A percentile compares a stretch with the other conserved stretches of the same genome.
These are phyloP conservation scores for Leccinum subatratum DNA, from an alignment of 1,284 basidiomycete genomes.

Conservation along the genomic window DNA sequence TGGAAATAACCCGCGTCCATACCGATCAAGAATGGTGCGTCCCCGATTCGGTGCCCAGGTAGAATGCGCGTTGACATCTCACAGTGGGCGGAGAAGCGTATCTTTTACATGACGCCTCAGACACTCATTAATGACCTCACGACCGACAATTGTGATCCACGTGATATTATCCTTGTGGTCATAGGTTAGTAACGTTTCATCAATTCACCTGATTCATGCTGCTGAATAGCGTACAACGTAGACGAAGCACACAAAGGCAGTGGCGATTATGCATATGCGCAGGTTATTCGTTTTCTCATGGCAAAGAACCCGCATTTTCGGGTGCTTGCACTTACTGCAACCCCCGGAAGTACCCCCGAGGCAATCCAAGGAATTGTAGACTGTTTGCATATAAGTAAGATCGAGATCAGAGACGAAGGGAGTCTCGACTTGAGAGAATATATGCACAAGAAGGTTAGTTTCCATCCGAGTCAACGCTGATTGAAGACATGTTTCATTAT, in stretches of 20 bases:
- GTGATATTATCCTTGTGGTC: slow-evolving; percentile 78
- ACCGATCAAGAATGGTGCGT: slow-evolving; percentile 62
- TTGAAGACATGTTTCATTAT: slow-evolving; percentile 1
- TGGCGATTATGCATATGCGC: slow-evolving; percentile 90
- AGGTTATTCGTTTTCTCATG: slow-evolving; percentile 87
- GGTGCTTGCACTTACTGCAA: slow-evolving; percentile 90
- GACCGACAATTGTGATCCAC: slow-evolving; percentile 69
- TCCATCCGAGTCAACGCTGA: not conserved
- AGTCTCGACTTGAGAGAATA: slow-evolving; percentile 86
- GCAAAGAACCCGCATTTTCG: slow-evolving; percentile 92
- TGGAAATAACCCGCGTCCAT: slow-evolving; percentile 55
- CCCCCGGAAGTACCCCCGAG: slow-evolving; percentile 83
- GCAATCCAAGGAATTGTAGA: slow-evolving; percentile 91
- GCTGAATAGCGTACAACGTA: slow-evolving; percentile 29
- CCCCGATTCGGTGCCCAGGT: not conserved
- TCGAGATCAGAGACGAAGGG: slow-evolving; percentile 91
- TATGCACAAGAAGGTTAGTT: slow-evolving; percentile 77
- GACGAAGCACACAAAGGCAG: slow-evolving; percentile 97
- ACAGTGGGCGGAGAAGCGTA: slow-evolving; percentile 81
- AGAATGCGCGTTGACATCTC: slow-evolving; percentile 3
- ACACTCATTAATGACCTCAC: slow-evolving; percentile 87
- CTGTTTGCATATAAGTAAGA: slow-evolving; percentile 91
- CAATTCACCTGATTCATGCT: slow-evolving; percentile 1
- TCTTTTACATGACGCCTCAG: slow-evolving; percentile 98
- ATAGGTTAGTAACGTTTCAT: slow-evolving; percentile 49